These are phyloP conservation scores for Monilinia aucupariae DNA, from an alignment of 2,329 filamentous ascomycete species.

Conservation along the genomic window DNA sequence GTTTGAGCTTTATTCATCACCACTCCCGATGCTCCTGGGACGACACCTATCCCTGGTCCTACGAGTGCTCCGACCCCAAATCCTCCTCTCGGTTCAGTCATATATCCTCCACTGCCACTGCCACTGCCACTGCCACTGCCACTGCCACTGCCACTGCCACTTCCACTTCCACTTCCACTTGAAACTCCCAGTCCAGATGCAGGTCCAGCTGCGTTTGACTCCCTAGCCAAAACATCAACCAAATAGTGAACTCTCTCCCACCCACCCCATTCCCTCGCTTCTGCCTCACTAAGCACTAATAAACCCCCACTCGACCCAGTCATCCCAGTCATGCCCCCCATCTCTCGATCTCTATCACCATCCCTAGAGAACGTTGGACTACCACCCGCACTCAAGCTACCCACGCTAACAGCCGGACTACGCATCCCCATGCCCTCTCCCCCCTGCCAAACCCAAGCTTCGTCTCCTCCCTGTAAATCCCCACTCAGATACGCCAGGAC, in stretches of 20 bases:
- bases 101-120: not conserved
- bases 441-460: slow-evolving; percentile 79
- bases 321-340: not conserved
- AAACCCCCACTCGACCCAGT: not conserved
- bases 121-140: not conserved
- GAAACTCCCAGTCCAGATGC: not conserved
- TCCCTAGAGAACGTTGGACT: slow-evolving; percentile 28
- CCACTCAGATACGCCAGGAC: slow-evolving; percentile 79
- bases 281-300: slow-evolving; percentile 46
- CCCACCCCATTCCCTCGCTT: slow-evolving; percentile 67
- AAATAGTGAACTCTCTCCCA: slow-evolving; percentile 70
- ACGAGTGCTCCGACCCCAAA: slow-evolving; percentile 12
- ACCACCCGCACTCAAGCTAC: not conserved
- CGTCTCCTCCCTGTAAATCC: slow-evolving; percentile 75
- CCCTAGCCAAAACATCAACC: slow-evolving; percentile 47
- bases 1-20: not conserved
- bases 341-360: slow-evolving; percentile 37
- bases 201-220: slow-evolving; percentile 19
- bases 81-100: not conserved
- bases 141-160: no score
- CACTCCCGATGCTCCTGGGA: not conserved
- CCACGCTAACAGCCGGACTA: slow-evolving; percentile 20
- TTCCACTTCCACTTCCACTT: not conserved
- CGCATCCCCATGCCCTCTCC: slow-evolving; percentile 45
- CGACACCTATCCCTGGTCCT: slow-evolving; percentile 4